These are phyloP conservation scores for Fremontodendron californicum DNA, from an alignment of 345 rosid species.

Conservation along the genomic window DNA sequence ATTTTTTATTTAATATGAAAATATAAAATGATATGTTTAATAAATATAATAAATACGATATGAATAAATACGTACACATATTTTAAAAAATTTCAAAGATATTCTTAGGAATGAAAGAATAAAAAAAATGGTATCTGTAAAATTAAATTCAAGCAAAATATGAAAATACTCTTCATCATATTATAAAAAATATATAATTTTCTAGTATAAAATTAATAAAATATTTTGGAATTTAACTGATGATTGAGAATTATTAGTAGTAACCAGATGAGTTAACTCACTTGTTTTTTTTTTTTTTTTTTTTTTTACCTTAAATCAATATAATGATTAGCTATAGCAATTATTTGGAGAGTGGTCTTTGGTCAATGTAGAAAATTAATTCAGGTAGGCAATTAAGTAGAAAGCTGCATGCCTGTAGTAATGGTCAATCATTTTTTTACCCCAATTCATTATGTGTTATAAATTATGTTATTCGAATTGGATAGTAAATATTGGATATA, in stretches of 20 bases:
- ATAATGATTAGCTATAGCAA: neutral
- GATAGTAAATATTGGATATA: too few relatives aligned
- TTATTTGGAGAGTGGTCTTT: neutral
- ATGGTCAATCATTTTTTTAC: conserved; percentile 17
- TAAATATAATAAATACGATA: too few relatives aligned
- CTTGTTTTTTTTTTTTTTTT: neutral
- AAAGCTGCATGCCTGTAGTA: conserved; percentile 19
- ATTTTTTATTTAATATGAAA: too few relatives aligned
- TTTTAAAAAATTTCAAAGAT: too few relatives aligned
- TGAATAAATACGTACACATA: too few relatives aligned
- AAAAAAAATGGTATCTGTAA: conserved; percentile 14
- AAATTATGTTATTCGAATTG: neutral
- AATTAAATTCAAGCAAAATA: too few relatives aligned
- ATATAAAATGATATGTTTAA: too few relatives aligned
- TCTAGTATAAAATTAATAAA: too few relatives aligned
- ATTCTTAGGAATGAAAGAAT: conserved; percentile 14
- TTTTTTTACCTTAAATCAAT: neutral
- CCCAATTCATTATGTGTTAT: neutral
- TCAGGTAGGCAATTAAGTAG: conserved; percentile 15
- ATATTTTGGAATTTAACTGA: neutral
- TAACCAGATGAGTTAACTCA: neutral
- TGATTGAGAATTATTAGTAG: neutral
- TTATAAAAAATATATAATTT: too few relatives aligned
- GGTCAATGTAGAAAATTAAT: neutral
- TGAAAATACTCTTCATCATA: too few relatives aligned